Base-by-base conservation (phyloP, 768 basidiomycete genomes). In the Leccinum olivaceopallidum region DNA sequence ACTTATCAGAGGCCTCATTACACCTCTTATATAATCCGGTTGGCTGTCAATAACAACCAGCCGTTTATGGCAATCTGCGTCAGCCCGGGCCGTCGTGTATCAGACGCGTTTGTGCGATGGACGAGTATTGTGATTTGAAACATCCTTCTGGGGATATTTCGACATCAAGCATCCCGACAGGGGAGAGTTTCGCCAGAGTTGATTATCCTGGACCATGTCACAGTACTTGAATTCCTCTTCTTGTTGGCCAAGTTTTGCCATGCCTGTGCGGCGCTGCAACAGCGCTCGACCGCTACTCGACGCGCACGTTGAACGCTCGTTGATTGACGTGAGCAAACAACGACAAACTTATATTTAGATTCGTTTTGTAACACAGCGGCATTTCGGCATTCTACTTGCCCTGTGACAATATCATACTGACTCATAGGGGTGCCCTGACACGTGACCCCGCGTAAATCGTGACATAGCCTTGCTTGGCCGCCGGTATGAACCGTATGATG, bases 1-100 rank as follows among this genome's bases (percentile, higher is more conserved):
- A 44, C 42, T 44, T 44, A 65, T 68, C 67, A 52, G 58, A n/a
- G 16, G 9, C 22, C 18, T 13, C 30, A 24, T 18, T 26, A 14
- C 2, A 42, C 44, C 44, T 0, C 8, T 69, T 69, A 69, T 51
- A 60, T 69, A 71, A 71, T 58, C 42, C 13, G 10, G 2, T 55
- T 49, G 54, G 51, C 13, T 26, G 30, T 10, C 61, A 49, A 30
- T 5, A 16, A 20, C 20, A n/a, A 13, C 16, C 44, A 39, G 34
- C 51, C 44, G 37, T 49, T 20, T 14, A 57, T 3, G 56, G 39
- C 18, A 47, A 47, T 47, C 18, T 30, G 56, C 9, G 20, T 57
- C 6, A 22, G 24, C 13, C 24, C 24, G 14, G 20, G 22, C 26
- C 26, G 6, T 28, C 26, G 26, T 28, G 26, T 28, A 28, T 28